phyloP scores from a whole-genome alignment of 2,329 filamentous ascomycete genomes.

The Epichloe hybrida region DNA sequence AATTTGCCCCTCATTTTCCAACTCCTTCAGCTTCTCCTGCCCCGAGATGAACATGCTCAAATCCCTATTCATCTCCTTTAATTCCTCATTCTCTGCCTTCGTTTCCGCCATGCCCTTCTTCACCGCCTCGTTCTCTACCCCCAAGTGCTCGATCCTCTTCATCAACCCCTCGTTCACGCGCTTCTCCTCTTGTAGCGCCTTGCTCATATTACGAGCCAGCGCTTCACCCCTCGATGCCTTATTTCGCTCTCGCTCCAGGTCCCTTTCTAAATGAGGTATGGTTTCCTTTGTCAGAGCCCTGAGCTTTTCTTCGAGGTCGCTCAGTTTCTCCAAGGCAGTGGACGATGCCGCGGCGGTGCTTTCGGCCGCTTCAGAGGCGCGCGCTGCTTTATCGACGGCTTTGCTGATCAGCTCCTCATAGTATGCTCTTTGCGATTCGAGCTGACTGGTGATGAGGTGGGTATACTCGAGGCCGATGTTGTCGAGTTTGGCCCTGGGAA shows the following conservation, averaged over 20 bases:
- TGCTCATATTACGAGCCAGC: conserved; percentile 61
- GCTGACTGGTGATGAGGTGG: conserved; percentile 79
- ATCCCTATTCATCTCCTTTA: conserved; percentile 79
- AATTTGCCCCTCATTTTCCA: conserved; percentile 45
- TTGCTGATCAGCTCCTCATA: conserved; percentile 88
- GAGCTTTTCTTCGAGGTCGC: conserved; percentile 31
- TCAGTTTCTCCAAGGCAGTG: conserved; percentile 35
- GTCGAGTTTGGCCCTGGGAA: conserved; percentile 54
- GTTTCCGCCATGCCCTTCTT: conserved; percentile 43
- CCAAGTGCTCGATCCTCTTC: conserved; percentile 64
- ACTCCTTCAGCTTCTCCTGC: conserved; percentile 62
- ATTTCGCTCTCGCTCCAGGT: conserved; percentile 52
- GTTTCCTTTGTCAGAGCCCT: conserved; percentile 39
- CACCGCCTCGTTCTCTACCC: conserved; percentile 45
- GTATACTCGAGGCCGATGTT: conserved; percentile 90
- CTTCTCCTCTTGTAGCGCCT: conserved; percentile 76
- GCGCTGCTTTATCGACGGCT: conserved; percentile 75
- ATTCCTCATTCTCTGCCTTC: conserved; percentile 52
- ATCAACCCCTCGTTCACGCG: conserved; percentile 68
- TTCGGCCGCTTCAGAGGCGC: conserved; percentile 55
- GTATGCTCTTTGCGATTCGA: conserved; percentile 85
- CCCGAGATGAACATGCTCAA: conserved; percentile 78
- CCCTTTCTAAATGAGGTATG: conserved; percentile 57
- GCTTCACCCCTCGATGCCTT: conserved; percentile 60
- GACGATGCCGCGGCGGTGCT: conserved; percentile 39